phyloP scores from a whole-genome alignment of 2,329 filamentous ascomycete species.

The Cordyceps militaris region DNA sequence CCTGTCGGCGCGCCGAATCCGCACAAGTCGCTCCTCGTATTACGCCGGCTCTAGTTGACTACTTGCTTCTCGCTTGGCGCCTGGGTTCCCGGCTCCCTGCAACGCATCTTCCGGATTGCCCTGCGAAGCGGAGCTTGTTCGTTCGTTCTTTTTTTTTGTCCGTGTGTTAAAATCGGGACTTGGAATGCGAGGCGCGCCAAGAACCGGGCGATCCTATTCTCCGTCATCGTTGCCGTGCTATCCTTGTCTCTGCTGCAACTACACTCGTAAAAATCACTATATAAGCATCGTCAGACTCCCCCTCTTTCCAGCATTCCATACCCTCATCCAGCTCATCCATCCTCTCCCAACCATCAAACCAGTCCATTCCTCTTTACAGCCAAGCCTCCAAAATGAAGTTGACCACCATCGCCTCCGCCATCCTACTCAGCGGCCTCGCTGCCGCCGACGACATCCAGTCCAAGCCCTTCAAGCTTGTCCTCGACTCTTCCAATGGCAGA shows the following conservation, averaged over 20 bases:
- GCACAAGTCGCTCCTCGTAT: background rate
- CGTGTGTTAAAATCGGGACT: background rate
- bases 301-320: background rate
- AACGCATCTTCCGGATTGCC: background rate
- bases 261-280: background rate
- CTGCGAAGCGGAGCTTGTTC: background rate
- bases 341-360: background rate
- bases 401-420: slow-evolving; percentile 4
- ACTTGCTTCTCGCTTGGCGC: background rate
- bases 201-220: background rate
- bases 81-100: background rate
- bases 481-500: slow-evolving; percentile 2
- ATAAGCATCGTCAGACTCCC: background rate
- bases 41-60: background rate
- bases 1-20: background rate
- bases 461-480: slow-evolving; percentile 13
- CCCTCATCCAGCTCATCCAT: background rate
- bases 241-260: background rate
- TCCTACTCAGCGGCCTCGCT: slow-evolving; percentile 8
- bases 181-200: background rate
- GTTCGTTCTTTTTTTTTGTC: background rate
- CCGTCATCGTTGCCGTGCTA: background rate
- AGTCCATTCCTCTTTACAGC: too few species aligned
- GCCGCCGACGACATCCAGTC: slow-evolving; percentile 10
- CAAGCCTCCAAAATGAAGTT: slow-evolving; percentile 12